Evolutionary conservation across 2,329 filamentous ascomycete genomes (phyloP).

Genomic region (Neofusicoccum umdonicola): DNA sequence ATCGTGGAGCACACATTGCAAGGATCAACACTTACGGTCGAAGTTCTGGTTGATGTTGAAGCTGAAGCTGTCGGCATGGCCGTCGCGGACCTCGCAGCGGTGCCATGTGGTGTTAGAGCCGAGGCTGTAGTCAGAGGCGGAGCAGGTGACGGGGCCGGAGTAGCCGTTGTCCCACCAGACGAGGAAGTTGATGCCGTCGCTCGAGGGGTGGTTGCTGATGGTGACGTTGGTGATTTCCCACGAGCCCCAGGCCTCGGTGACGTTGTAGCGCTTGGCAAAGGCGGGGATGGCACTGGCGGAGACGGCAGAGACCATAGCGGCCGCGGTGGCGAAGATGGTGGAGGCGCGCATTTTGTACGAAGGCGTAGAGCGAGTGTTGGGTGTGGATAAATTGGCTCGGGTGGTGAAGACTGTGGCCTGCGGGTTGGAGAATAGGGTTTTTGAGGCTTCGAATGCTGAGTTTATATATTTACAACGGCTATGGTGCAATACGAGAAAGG

Average conservation of each 20-base stretch:
- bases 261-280: conserved; percentile 4
- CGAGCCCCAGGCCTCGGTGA: conserved; percentile 6
- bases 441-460: neutral
- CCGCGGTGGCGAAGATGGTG: conserved; percentile 1
- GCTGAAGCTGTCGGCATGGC: neutral
- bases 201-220: neutral
- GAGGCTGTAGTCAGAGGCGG: neutral
- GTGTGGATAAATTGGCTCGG: neutral
- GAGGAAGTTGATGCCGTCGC: neutral
- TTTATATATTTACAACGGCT: neutral
- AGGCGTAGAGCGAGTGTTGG: neutral
- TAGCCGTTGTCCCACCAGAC: conserved; percentile 1
- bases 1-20: neutral
- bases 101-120: neutral
- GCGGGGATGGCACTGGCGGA: neutral
- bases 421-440: neutral
- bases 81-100: neutral
- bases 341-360: conserved; percentile 6
- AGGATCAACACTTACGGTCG: neutral
- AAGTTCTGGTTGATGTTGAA: neutral
- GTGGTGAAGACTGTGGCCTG: neutral
- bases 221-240: conserved; percentile 11
- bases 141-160: neutral
- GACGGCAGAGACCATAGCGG: neutral
- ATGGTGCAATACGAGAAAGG: conserved; percentile 4